Evolutionary conservation across 2,329 filamentous ascomycete species (phyloP).

Genomic region (Aspergillaceae sp.): DNA sequence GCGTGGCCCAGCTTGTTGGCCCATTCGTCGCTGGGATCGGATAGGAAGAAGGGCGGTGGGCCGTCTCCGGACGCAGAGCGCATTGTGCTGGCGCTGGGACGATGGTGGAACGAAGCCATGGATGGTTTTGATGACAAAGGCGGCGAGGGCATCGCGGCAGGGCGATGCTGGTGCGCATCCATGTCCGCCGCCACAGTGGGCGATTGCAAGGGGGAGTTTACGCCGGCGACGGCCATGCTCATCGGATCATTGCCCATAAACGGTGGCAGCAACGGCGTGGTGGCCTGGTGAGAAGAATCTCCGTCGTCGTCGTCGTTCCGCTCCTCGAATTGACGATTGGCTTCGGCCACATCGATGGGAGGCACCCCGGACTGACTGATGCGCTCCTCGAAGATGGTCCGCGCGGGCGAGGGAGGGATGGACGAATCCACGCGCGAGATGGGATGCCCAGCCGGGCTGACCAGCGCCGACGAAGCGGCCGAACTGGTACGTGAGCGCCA

Average conservation of each 20-base stretch:
- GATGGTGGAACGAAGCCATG: slow-evolving; percentile 58
- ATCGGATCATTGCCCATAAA: slow-evolving; percentile 56
- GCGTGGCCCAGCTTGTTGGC: slow-evolving; percentile 78
- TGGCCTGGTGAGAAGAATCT: slow-evolving; percentile 56
- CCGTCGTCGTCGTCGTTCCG: slow-evolving; percentile 26
- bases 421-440: slow-evolving; percentile 42
- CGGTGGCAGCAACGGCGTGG: slow-evolving; percentile 78
- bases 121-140: slow-evolving; percentile 71
- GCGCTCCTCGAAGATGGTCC: slow-evolving; percentile 54
- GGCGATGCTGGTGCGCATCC: slow-evolving; percentile 33
- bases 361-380: slow-evolving; percentile 41
- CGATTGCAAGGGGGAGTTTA: slow-evolving; percentile 77
- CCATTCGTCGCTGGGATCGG: slow-evolving; percentile 67
- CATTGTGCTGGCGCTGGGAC: slow-evolving; percentile 38
- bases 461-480: slow-evolving; percentile 31
- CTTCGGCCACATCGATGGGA: slow-evolving; percentile 46
- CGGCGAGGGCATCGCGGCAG: slow-evolving; percentile 53
- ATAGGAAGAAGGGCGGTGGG: slow-evolving; percentile 52
- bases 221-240: slow-evolving; percentile 44
- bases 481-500: slow-evolving; percentile 36
- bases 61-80: slow-evolving; percentile 36
- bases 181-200: slow-evolving; percentile 66
- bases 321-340: slow-evolving; percentile 41
- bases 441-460: slow-evolving; percentile 27
- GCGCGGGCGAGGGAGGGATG: slow-evolving; percentile 53